Base-by-base conservation (phyloP, 306 rosid species). In the Cucurbita maxima region DNA sequence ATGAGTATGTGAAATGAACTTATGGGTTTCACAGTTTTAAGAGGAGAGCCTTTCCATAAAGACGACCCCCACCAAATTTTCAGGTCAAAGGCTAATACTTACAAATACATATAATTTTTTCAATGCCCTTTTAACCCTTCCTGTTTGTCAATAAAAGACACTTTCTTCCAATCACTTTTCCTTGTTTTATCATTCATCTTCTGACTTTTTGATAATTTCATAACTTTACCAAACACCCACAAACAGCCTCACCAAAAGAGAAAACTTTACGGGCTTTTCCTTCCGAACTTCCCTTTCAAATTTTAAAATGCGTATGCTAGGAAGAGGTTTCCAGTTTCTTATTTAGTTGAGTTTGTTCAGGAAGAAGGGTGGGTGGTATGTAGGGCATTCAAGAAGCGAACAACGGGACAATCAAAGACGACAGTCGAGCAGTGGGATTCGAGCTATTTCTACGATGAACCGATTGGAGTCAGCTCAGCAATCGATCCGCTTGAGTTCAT, bases 331-430 rank as follows among this genome's bases (percentile, higher is more conserved):
- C 34, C 2, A 25, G 3, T 25, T 2, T 30, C 71, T 19, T 10
- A 62, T 22, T 67, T 67, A 0, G 19, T 68, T 47, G 13, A 22
- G 3, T 72, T 85, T 82, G 58, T 82, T 37, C 86, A 94, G 98
- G 97, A 94, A 74, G 97, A 94, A 94, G 98, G 98, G 63, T 94
- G 98, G 98, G 98, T 94, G 10, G 97, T 94, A 0, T 94, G 98
- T 79, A 82, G 90, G 82, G 98, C 98, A 73, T 94, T 94, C 96
- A 94, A 86, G 92, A 94, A 94, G 76, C 80, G 87, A 82, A 78
- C 77, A 62, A 91, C 50, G 6, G 44, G 80, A 34, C 97, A 87
- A 80, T 82, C 73, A 34, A 93, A 86, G 84, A 76, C 63, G 43
- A 76, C 77, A 37, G 77, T 79, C 13, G 95, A 87, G 76, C 88